Conservation (phyloP, 208 protist species). For the Naegleria gruberi region DNA sequence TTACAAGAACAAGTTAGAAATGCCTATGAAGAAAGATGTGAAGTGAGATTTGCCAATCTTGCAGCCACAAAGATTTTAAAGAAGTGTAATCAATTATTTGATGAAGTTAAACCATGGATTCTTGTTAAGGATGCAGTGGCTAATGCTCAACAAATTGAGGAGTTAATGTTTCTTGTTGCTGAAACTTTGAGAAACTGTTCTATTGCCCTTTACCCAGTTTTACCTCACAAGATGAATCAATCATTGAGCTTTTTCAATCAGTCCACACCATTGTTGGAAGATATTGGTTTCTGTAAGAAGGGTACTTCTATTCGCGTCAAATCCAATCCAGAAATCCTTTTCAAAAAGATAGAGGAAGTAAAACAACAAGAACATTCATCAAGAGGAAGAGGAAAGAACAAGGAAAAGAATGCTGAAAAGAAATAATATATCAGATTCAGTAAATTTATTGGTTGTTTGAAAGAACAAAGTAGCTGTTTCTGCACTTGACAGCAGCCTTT, state of each 20-base stretch:
- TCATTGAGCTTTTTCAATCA: not conserved
- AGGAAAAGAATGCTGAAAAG: too few species aligned
- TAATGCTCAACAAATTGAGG: not conserved
- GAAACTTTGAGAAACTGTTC: not conserved
- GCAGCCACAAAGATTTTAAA: not conserved
- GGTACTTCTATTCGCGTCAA: not conserved
- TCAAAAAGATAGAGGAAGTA: not conserved
- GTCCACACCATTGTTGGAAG: not conserved
- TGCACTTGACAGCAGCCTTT: not conserved
- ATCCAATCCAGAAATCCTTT: not conserved
- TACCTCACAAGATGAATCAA: not conserved
- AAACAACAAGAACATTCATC: not conserved
- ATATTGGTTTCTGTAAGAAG: not conserved
- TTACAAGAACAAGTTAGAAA: not conserved
- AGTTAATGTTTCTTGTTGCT: not conserved
- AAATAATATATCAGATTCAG: too few species aligned
- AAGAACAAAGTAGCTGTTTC: not conserved
- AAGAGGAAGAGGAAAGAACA: not conserved
- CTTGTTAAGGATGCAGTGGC: not conserved
- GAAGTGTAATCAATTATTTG: conserved; percentile 7
- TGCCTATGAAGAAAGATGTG: not conserved
- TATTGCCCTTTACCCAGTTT: not conserved
- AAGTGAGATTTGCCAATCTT: not conserved
- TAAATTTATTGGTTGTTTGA: not conserved
- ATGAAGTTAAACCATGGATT: not conserved